Evolutionary conservation across 2,329 filamentous ascomycete species (phyloP).

Genomic region (Iodosphaeria phyllophila): DNA sequence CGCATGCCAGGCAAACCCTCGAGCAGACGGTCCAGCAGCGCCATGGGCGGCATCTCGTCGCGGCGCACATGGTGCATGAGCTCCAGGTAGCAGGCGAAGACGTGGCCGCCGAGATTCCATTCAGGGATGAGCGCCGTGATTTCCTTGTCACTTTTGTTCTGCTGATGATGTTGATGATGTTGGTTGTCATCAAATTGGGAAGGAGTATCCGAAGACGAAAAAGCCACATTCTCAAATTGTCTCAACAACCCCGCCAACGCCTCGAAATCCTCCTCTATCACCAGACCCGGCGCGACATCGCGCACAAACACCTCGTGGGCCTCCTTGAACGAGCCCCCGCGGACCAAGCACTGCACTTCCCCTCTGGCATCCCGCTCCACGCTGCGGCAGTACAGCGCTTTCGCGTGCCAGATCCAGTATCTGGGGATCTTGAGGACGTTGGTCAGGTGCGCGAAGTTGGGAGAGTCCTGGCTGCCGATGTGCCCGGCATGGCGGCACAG

Average conservation of each 20-base stretch:
- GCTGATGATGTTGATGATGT: too few relatives aligned
- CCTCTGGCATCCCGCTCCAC: conserved; percentile 46
- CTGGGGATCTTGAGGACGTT: conserved; percentile 51
- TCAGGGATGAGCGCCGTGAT: too few relatives aligned
- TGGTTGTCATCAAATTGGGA: too few relatives aligned
- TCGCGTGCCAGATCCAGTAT: conserved; percentile 72
- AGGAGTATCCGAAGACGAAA: too few relatives aligned
- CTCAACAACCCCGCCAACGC: conserved; percentile 49
- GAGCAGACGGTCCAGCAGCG: conserved; percentile 36
- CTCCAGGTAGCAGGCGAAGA: conserved; percentile 49
- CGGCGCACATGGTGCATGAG: conserved; percentile 23
- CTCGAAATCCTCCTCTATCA: conserved; percentile 68
- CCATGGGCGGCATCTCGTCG: conserved; percentile 18
- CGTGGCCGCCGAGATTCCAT: conserved; percentile 64
- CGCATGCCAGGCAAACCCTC: conserved; percentile 36
- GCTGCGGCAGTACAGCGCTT: conserved; percentile 64
- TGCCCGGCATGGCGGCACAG: conserved; percentile 52
- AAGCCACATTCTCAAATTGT: conserved; percentile 48
- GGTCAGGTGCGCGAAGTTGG: conserved; percentile 38
- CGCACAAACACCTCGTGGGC: conserved; percentile 71
- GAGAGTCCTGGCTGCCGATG: conserved; percentile 39
- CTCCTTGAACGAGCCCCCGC: conserved; percentile 56
- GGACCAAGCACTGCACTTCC: conserved; percentile 66
- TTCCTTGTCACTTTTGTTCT: too few relatives aligned
- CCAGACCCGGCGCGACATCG: conserved; percentile 61